A percentile compares a stretch with the other conserved stretches of the same genome.
Conservation (phyloP, 352 stramenopile genomes). For the Aphanomyces astaci region DNA sequence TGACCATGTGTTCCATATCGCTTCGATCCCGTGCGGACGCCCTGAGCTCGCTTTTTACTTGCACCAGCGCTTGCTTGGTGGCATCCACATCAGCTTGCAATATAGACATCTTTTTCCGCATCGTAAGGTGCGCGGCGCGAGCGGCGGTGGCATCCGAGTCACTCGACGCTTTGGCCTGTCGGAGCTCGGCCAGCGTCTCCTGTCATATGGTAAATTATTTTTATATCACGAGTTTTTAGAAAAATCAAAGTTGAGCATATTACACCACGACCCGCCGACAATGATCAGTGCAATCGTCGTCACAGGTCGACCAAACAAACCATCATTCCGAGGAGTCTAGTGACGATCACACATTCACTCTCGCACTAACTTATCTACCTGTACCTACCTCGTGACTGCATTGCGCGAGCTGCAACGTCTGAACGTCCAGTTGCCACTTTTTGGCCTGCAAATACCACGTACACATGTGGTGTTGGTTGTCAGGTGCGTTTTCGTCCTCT, state of each 20-base stretch:
- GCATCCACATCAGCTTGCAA: background rate
- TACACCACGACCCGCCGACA: no score
- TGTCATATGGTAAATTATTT: background rate
- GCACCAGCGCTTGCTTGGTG: background rate
- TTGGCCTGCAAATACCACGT: constrained; percentile 9
- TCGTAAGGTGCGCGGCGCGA: background rate
- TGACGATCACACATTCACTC: no score
- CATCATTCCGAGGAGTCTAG: no score
- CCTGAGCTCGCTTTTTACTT: background rate
- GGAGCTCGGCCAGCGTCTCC: background rate
- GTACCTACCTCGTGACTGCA: background rate
- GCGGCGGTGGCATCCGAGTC: background rate
- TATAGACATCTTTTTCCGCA: background rate
- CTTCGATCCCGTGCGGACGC: background rate
- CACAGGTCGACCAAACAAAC: no score
- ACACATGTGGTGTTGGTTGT: background rate
- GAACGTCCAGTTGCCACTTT: background rate
- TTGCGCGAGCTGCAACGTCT: background rate
- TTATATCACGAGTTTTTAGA: background rate
- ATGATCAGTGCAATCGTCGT: no score
- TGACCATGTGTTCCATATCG: constrained; percentile 14
- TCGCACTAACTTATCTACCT: no score
- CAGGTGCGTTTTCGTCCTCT: background rate
- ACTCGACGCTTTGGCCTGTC: background rate
- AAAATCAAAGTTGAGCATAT: no score